Percentiles rank a stretch among this genome's conserved stretches.
phyloP scores from a whole-genome alignment of 257 asterid species.

The Primulina eburnea region DNA sequence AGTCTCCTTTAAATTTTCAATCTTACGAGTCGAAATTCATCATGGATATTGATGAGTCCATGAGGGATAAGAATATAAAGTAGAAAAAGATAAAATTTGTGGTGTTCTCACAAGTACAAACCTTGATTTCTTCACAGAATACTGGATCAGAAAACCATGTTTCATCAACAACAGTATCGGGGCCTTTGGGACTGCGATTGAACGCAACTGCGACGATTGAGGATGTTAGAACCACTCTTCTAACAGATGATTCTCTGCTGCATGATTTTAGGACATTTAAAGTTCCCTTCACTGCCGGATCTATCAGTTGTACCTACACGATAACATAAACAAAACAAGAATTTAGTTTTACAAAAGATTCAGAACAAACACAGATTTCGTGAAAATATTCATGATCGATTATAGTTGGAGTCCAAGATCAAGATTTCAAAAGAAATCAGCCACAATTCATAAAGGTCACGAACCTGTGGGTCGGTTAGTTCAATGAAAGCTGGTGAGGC shows the following conservation, averaged over 20 bases:
- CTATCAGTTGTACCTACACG: constrained; percentile 38
- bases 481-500: constrained; percentile 39
- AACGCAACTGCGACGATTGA: constrained; percentile 34
- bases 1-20: not conserved
- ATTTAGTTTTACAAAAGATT: not conserved
- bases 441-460: no score
- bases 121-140: constrained; percentile 43
- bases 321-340: not conserved
- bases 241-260: constrained; percentile 30
- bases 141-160: constrained; percentile 43
- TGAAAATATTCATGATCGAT: not conserved
- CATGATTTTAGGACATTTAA: constrained; percentile 45
- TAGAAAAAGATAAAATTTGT: not conserved
- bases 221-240: constrained; percentile 44
- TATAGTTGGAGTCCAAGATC: no score
- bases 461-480: constrained; percentile 30
- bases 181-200: constrained; percentile 22
- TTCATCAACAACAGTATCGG: constrained; percentile 43
- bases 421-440: no score
- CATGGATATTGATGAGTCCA: not conserved
- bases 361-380: no score
- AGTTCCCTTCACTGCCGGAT: constrained; percentile 52
- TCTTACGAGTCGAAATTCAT: no score
- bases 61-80: not conserved
- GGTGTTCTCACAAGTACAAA: not conserved